Base-by-base conservation (phyloP, 768 basidiomycete species). In the Coprinellus aureogranulatus region DNA sequence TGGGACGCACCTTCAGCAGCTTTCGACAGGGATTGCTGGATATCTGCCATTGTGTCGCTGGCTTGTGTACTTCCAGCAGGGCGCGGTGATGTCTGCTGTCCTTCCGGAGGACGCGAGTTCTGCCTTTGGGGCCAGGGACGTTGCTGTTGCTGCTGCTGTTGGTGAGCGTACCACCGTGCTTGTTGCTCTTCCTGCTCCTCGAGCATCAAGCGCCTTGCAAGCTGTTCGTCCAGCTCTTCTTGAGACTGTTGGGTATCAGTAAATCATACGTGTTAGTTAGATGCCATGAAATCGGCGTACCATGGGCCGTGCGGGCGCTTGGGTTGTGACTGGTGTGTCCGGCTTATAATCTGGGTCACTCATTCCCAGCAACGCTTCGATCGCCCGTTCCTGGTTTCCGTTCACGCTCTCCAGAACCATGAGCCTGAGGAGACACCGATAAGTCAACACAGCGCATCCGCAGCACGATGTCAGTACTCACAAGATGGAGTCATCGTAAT, bases 341-440 rank as follows among this genome's bases (percentile, higher is more conserved):
- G 73, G 71, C 55, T 67, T 77, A 65, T 88, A 92, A 6, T 85
- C 78, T 1, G 91, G 91, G 72, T 94, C 92, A 71, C 81, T 92
- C 92, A 94, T 93, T 10, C 86, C 88, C 6, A 94, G 80, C 9
- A 94, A 77, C 1, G 79, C 73, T 63, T 94, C 91, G 55, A 93
- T 79, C 4, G 92, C 92, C 27, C 78, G 80, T 60, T 90, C 90
- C 61, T 91, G 84, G 62, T 90, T 75, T 11, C 86, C 80, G n/a
- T 75, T 66, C 4, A 87, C 88, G 5, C 87, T 87, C 58, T 91
- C 83, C 47, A 94, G 75, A 0, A 94, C 87, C 8, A 85, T 86
- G 65, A 79, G 78, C 40, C 88, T 89, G 42, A 3, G 49, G n/a
- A 18, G 31, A 45, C 20, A 20, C 42, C 23, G 11, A 23, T 3